Evolutionary conservation across 2,329 filamentous ascomycete species (phyloP).

Genomic region (Rutstroemia sp.): DNA sequence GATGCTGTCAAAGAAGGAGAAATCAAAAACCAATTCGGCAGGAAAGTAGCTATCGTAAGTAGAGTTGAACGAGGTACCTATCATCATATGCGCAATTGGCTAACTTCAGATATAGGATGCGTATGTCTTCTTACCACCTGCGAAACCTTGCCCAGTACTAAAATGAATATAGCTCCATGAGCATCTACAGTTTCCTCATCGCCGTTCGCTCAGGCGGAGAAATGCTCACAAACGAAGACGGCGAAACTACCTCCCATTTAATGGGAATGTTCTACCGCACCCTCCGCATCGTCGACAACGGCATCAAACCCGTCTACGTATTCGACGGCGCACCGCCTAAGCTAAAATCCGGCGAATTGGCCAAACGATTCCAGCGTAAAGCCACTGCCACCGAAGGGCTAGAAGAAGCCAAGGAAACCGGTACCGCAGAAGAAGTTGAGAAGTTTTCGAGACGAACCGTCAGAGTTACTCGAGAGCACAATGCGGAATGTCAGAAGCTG

Average conservation of each 20-base stretch:
- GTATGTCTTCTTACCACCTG: conserved; percentile 31
- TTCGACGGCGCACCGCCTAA: conserved; percentile 97
- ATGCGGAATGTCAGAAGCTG: conserved; percentile 84
- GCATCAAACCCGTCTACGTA: conserved; percentile 96
- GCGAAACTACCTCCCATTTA: conserved; percentile 93
- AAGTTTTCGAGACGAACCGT: conserved; percentile 94
- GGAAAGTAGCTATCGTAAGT: conserved; percentile 93
- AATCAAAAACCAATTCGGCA: conserved; percentile 98
- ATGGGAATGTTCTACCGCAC: conserved; percentile 99
- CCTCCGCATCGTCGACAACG: conserved; percentile 94
- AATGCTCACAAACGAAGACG: conserved; percentile 88
- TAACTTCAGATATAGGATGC: conserved; percentile 42
- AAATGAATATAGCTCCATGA: conserved; percentile 68
- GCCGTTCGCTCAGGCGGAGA: conserved; percentile 95
- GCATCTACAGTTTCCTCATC: conserved; percentile 97
- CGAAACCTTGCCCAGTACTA: background rate
- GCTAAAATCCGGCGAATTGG: conserved; percentile 93
- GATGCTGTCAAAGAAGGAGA: conserved; percentile 92
- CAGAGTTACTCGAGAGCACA: conserved; percentile 92
- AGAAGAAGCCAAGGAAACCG: conserved; percentile 94
- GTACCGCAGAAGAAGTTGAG: conserved; percentile 94
- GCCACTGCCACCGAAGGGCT: conserved; percentile 82
- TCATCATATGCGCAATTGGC: conserved; percentile 4
- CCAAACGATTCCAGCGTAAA: conserved; percentile 93
- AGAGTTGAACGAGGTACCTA: background rate